Conservation (phyloP, 2,329 filamentous ascomycete species). For the Knoxdaviesia proteae region DNA sequence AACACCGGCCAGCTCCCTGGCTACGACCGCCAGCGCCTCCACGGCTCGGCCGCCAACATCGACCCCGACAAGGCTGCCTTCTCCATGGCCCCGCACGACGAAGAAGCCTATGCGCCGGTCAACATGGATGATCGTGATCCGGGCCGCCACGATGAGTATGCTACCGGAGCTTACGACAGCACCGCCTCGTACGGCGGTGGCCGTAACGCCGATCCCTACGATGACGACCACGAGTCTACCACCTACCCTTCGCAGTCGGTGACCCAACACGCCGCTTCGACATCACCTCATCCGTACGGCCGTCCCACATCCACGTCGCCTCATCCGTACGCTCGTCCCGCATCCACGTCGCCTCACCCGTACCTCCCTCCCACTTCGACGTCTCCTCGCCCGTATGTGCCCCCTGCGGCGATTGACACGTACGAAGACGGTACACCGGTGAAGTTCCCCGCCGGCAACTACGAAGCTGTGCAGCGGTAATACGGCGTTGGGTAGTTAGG, state of each 20-base stretch:
- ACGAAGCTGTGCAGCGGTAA: conserved; percentile 26
- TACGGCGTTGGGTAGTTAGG: neutral
- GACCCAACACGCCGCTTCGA: neutral
- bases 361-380: too few relatives aligned
- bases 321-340: too few relatives aligned
- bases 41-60: conserved; percentile 25
- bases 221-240: conserved; percentile 13
- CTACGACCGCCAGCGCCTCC: conserved; percentile 28
- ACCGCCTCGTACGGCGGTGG: conserved; percentile 15
- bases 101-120: conserved; percentile 43
- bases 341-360: too few relatives aligned
- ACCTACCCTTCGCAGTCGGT: conserved; percentile 7
- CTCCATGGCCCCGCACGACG: conserved; percentile 44
- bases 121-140: conserved; percentile 32
- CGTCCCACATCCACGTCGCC: too few relatives aligned
- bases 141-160: conserved; percentile 12
- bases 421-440: conserved; percentile 25
- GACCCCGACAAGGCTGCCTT: conserved; percentile 51
- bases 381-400: conserved; percentile 12
- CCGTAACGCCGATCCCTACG: conserved; percentile 9
- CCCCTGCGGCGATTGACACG: conserved; percentile 18
- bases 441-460: conserved; percentile 35
- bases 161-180: conserved; percentile 14
- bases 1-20: conserved; percentile 40
- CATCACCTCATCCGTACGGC: neutral